Conservation (phyloP, 345 rosid species). For the Corchorus capsularis region DNA sequence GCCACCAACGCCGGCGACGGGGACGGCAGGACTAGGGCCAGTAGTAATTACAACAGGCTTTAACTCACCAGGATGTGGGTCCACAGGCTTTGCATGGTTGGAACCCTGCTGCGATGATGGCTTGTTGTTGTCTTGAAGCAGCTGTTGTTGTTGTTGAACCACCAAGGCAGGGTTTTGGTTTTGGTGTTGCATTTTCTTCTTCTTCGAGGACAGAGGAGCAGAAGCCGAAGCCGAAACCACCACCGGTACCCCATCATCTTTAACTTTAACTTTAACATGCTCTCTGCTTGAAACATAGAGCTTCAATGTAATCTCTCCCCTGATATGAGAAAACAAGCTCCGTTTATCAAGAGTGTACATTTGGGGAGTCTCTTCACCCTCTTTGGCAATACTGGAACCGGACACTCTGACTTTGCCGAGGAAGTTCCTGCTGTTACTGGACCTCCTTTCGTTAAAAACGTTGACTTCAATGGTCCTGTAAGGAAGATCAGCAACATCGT, state of each 20-base stretch:
- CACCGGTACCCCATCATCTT: slow-evolving; percentile 31
- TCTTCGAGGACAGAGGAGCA: slow-evolving; percentile 35
- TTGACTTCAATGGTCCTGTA: slow-evolving; percentile 54
- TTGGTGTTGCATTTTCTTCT: slow-evolving; percentile 54
- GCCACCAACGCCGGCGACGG: slow-evolving; percentile 3
- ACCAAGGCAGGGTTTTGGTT: slow-evolving; percentile 36
- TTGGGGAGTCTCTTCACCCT: slow-evolving; percentile 50
- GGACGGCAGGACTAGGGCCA: slow-evolving; percentile 36
- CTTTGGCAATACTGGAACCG: slow-evolving; percentile 47
- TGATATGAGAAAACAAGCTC: slow-evolving; percentile 65
- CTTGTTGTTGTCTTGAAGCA: slow-evolving; percentile 39
- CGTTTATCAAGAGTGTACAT: slow-evolving; percentile 65
- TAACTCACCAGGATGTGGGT: slow-evolving; percentile 51
- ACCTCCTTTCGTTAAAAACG: slow-evolving; percentile 64
- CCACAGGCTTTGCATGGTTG: slow-evolving; percentile 39
- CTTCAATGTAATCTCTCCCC: slow-evolving; percentile 67
- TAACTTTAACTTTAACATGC: slow-evolving; percentile 29
- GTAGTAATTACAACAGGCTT: slow-evolving; percentile 56
- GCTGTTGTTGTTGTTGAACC: slow-evolving; percentile 41
- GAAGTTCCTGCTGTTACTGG: slow-evolving; percentile 54
- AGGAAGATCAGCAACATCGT: slow-evolving; percentile 51
- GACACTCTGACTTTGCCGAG: slow-evolving; percentile 65
- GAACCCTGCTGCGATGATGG: slow-evolving; percentile 35
- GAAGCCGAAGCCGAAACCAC: slow-evolving; percentile 22
- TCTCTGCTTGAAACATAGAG: slow-evolving; percentile 44